These are phyloP conservation scores for Guyanaporus albipodus DNA, from an alignment of 768 basidiomycete genomes.

Conservation along the genomic window DNA sequence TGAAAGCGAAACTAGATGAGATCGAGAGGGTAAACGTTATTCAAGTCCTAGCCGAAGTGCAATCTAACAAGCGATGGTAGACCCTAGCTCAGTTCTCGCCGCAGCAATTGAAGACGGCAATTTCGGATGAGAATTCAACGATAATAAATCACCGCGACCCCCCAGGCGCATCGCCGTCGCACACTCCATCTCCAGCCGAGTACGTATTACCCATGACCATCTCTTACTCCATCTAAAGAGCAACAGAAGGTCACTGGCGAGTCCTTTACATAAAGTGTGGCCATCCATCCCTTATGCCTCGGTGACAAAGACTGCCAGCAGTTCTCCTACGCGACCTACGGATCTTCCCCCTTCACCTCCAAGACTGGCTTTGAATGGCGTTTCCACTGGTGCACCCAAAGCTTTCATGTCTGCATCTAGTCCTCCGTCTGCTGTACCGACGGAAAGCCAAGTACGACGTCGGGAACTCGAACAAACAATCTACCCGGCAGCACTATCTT, in stretches of 20 bases:
- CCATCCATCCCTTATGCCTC: slow-evolving; percentile 45
- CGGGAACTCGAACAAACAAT: slow-evolving; percentile 49
- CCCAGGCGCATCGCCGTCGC: slow-evolving; percentile 14
- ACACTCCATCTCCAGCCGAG: slow-evolving; percentile 10
- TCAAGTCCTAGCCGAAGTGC: not conserved
- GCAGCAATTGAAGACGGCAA: slow-evolving; percentile 31
- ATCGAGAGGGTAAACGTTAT: slow-evolving; percentile 58
- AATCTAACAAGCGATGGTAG: slow-evolving; percentile 32
- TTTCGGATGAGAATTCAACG: slow-evolving; percentile 20
- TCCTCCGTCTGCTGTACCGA: slow-evolving; percentile 28
- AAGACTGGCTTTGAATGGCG: slow-evolving; percentile 62
- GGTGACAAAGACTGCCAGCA: slow-evolving; percentile 21
- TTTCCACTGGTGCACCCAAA: slow-evolving; percentile 57
- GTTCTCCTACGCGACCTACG: slow-evolving; percentile 19
- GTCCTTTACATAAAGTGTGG: slow-evolving; percentile 30
- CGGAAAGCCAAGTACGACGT: slow-evolving; percentile 46
- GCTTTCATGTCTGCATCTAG: slow-evolving; percentile 33
- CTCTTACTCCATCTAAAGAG: slow-evolving; percentile 11
- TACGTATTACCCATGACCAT: slow-evolving; percentile 15
- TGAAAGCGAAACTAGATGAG: slow-evolving; percentile 74
- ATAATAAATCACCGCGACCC: slow-evolving; percentile 17
- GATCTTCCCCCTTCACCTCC: slow-evolving; percentile 52
- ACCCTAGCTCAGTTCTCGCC: slow-evolving; percentile 67
- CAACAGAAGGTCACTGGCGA: slow-evolving; percentile 7
- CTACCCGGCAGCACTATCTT: slow-evolving; percentile 41